Conservation (phyloP, 1,284 basidiomycete species). For the Ceratobasidium sp. region DNA sequence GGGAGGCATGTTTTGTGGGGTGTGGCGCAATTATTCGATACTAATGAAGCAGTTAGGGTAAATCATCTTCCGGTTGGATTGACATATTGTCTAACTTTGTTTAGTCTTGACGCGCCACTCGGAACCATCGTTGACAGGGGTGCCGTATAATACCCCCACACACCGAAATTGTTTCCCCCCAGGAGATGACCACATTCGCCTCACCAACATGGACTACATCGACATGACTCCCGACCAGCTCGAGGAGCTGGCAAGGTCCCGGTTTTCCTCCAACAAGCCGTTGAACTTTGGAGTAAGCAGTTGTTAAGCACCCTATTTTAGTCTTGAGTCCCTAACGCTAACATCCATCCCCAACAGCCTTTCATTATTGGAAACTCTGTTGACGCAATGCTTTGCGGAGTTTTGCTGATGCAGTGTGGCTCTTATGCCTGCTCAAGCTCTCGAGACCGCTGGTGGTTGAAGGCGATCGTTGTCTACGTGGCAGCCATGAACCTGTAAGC, state of each 20-base stretch:
- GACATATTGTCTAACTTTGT: no score
- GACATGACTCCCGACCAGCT: not conserved
- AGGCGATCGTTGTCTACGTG: not conserved
- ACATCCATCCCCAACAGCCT: not conserved
- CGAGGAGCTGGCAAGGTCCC: not conserved
- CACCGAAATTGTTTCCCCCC: not conserved
- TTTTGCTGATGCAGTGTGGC: conserved; percentile 11
- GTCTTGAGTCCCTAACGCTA: not conserved
- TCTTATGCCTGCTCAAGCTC: not conserved
- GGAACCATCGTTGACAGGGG: not conserved
- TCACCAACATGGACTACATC: not conserved
- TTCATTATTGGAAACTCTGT: not conserved
- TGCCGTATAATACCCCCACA: not conserved
- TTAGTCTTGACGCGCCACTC: no score
- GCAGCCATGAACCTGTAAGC: conserved; percentile 7
- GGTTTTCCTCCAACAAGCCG: not conserved
- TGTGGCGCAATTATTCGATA: no score
- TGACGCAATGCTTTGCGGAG: conserved; percentile 4
- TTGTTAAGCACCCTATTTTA: not conserved
- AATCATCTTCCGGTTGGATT: no score
- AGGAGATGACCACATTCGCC: not conserved
- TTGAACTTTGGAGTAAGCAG: not conserved
- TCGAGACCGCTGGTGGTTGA: not conserved
- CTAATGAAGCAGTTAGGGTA: no score
- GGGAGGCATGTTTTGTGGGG: no score